Percentiles rank a stretch among this genome's conserved stretches.
Conservation (phyloP, 2,329 filamentous ascomycete genomes). For the Neofusicoccum umdonicola region DNA sequence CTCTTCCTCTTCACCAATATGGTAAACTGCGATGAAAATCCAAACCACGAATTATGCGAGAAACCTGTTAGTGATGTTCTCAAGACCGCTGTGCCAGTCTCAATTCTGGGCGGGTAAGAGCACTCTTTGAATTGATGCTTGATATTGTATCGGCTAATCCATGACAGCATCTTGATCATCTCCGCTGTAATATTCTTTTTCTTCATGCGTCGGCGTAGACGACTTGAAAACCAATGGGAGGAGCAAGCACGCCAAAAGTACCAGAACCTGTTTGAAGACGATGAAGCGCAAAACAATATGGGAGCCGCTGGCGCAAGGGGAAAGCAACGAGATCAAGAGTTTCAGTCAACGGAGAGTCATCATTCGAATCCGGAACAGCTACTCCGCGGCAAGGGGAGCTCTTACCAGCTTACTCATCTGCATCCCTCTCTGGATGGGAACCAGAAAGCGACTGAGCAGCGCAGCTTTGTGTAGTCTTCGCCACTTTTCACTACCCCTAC, state of each 20-base stretch:
- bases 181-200: neutral
- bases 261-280: neutral
- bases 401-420: neutral
- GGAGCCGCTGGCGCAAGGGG: neutral
- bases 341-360: neutral
- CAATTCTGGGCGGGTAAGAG: neutral
- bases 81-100: neutral
- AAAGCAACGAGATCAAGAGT: neutral
- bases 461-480: neutral
- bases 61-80: neutral
- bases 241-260: neutral
- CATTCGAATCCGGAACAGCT: neutral
- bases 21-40: neutral
- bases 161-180: neutral
- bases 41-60: neutral
- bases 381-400: neutral
- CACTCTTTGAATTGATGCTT: neutral
- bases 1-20: neutral
- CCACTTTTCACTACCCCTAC: neutral
- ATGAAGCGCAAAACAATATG: neutral
- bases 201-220: neutral
- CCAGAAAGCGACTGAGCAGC: neutral
- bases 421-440: neutral
- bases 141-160: neutral
- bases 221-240: neutral